Percentiles rank a stretch among this genome's conserved stretches.
phyloP scores from a whole-genome alignment of 1,139 yeast species.

The Torulaspora globosa region DNA sequence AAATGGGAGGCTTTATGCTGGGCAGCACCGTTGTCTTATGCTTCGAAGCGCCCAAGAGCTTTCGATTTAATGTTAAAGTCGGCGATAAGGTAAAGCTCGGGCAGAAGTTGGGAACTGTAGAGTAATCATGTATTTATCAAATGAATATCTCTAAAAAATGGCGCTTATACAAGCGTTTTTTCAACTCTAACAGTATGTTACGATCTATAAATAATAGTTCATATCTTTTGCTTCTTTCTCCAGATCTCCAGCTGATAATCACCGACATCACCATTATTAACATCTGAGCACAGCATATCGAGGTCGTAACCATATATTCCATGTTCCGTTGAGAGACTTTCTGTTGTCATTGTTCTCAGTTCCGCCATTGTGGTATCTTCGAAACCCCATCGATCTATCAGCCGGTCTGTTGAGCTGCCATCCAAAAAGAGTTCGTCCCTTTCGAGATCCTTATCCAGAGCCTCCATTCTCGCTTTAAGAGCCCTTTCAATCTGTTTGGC shows the following conservation, averaged over 20 bases:
- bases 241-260: slow-evolving; percentile 32
- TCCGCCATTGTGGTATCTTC: slow-evolving; percentile 25
- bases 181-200: neutral
- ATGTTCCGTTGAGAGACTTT: slow-evolving; percentile 8
- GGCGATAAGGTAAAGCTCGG: slow-evolving; percentile 87
- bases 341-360: slow-evolving; percentile 9
- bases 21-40: slow-evolving; percentile 95
- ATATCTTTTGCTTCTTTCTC: slow-evolving; percentile 23
- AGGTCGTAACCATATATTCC: slow-evolving; percentile 18
- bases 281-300: slow-evolving; percentile 30
- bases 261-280: slow-evolving; percentile 22
- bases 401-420: slow-evolving; percentile 4
- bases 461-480: slow-evolving; percentile 14
- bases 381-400: slow-evolving; percentile 17
- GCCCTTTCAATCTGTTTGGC: slow-evolving; percentile 17
- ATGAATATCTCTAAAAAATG: neutral
- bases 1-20: slow-evolving; percentile 94
- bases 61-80: slow-evolving; percentile 61
- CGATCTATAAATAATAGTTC: neutral
- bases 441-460: neutral
- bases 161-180: neutral
- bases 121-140: slow-evolving; percentile 22
- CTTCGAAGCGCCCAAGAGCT: slow-evolving; percentile 87
- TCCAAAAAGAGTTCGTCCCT: neutral
- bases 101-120: slow-evolving; percentile 62